phyloP scores from a whole-genome alignment of 768 basidiomycete species.

The Chlorophyllum brunneum region DNA sequence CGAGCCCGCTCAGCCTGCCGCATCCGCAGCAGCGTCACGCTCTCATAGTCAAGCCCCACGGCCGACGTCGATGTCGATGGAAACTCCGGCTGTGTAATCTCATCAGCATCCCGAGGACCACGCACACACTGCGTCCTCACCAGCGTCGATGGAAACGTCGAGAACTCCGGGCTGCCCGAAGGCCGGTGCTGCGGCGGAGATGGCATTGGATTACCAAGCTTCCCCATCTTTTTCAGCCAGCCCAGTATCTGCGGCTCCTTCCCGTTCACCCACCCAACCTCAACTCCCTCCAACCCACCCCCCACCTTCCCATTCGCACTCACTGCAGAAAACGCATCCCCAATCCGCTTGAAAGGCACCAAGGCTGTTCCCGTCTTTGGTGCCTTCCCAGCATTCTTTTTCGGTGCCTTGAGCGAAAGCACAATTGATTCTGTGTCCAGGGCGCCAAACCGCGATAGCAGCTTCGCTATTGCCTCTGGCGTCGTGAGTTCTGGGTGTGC shows the following conservation, averaged over 20 bases:
- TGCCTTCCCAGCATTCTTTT: conserved; percentile 44
- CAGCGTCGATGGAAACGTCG: conserved; percentile 59
- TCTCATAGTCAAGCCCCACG: conserved; percentile 67
- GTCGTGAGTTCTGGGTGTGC: conserved; percentile 56
- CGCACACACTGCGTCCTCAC: conserved; percentile 29
- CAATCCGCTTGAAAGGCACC: conserved; percentile 72
- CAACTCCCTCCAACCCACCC: conserved; percentile 54
- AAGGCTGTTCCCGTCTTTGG: conserved; percentile 68
- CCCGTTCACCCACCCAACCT: conserved; percentile 71
- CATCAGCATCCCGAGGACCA: conserved; percentile 2
- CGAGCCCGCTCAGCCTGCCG: conserved; percentile 77
- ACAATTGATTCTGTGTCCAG: conserved; percentile 65
- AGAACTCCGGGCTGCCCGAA: conserved; percentile 38
- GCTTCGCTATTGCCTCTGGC: conserved; percentile 38
- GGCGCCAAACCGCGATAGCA: conserved; percentile 60
- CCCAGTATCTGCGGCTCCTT: conserved; percentile 69
- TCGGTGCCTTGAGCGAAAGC: conserved; percentile 58
- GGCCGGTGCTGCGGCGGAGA: conserved; percentile 26
- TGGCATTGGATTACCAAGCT: conserved; percentile 26
- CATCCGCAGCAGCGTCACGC: conserved; percentile 74
- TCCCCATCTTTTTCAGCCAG: conserved; percentile 73
- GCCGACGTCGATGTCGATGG: conserved; percentile 15
- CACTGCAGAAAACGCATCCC: conserved; percentile 74
- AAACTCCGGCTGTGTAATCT: conserved; percentile 16
- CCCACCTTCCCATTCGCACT: conserved; percentile 52